phyloP scores from a whole-genome alignment of 2,329 filamentous ascomycete species.

The Stemphylium beticola region DNA sequence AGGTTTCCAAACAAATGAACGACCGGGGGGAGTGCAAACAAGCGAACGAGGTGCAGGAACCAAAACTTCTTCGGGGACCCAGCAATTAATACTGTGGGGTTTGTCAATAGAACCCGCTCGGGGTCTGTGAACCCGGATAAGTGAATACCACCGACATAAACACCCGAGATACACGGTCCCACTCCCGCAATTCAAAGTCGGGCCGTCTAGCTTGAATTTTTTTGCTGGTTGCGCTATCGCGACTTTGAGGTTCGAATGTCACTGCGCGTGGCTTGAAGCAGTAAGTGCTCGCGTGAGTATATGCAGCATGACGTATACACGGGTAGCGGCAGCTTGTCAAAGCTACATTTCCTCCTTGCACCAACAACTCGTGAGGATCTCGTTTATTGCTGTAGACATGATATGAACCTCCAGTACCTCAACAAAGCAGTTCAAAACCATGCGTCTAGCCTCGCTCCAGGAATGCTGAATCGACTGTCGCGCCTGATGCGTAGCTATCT shows the following conservation, averaged over 20 bases:
- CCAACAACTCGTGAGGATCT: too few relatives aligned
- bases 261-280: conserved; percentile 7
- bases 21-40: not conserved
- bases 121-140: not conserved
- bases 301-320: conserved; percentile 7
- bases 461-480: too few relatives aligned
- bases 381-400: too few relatives aligned
- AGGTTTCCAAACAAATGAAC: not conserved
- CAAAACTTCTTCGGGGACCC: not conserved
- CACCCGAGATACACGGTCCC: conserved; percentile 12
- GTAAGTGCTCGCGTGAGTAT: conserved; percentile 11
- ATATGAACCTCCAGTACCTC: too few relatives aligned
- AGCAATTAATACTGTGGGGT: conserved; percentile 1
- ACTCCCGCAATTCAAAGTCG: conserved; percentile 8
- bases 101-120: not conserved
- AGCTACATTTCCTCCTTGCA: not conserved
- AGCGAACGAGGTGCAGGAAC: conserved; percentile 3
- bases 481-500: too few relatives aligned
- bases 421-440: too few relatives aligned
- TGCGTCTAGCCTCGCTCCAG: too few relatives aligned
- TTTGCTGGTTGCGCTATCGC: conserved; percentile 2
- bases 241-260: not conserved
- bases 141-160: conserved; percentile 20
- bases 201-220: conserved; percentile 5
- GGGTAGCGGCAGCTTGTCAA: not conserved